phyloP scores from a whole-genome alignment of 148 eudicot genomes.

The Beta vulgaris region DNA sequence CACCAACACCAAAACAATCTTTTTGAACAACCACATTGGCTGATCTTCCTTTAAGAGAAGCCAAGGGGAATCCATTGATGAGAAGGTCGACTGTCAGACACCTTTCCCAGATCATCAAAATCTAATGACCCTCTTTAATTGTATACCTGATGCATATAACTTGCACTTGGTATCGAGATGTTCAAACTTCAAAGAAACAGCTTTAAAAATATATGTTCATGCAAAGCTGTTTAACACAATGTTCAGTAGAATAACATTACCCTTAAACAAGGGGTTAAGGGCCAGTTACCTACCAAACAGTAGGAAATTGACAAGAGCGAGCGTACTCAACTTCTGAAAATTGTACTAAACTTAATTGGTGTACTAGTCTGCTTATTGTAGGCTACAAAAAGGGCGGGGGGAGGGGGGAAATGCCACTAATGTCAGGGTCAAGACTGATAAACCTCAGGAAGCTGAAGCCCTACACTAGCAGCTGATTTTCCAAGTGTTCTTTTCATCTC shows the following conservation, averaged over 20 bases:
- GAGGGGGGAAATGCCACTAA: too few species aligned
- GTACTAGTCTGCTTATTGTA: neutral
- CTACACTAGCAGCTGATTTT: constrained; percentile 93
- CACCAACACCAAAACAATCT: too few species aligned
- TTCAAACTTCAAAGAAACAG: constrained; percentile 11
- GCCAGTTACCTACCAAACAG: neutral
- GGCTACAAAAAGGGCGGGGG: neutral
- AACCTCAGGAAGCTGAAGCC: constrained; percentile 88
- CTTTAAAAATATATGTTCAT: neutral
- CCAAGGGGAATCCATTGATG: constrained; percentile 15
- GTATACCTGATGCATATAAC: constrained; percentile 39
- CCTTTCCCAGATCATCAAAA: constrained; percentile 42
- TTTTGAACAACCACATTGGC: constrained; percentile 34
- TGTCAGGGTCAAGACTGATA: constrained; percentile 50
- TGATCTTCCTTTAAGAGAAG: constrained; percentile 16
- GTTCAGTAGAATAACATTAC: neutral
- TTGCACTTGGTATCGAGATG: constrained; percentile 55
- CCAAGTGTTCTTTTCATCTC: constrained; percentile 78
- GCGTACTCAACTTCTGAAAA: constrained; percentile 5
- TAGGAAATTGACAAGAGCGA: neutral
- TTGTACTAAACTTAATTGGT: neutral
- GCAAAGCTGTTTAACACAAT: neutral
- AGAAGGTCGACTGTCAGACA: constrained; percentile 23
- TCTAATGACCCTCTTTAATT: constrained; percentile 27
- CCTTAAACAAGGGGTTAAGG: constrained; percentile 1